A percentile compares a stretch with the other conserved stretches of the same genome.
Conservation (phyloP, 106 monocot species). For the Dioscorea alata region DNA sequence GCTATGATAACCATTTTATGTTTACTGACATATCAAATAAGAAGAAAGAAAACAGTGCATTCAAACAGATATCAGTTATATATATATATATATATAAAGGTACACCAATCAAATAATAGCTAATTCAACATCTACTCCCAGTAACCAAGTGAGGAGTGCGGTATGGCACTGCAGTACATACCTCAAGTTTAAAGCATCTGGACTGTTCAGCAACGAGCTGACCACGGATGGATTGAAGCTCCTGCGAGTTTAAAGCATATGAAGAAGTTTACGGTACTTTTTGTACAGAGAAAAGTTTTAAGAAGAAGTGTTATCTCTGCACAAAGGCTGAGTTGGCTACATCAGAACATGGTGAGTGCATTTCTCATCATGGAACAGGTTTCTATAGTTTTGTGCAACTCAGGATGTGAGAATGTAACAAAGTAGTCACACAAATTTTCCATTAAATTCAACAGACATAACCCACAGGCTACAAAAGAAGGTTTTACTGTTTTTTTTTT, state of each 20-base stretch:
- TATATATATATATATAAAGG: too few relatives aligned
- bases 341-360: background rate
- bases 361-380: background rate
- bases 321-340: too few relatives aligned
- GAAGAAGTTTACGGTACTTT: background rate
- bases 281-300: background rate
- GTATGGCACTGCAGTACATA: conserved; percentile 9
- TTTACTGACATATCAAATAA: background rate
- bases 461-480: too few relatives aligned
- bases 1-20: background rate
- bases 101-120: background rate
- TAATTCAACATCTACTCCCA: background rate
- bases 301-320: background rate
- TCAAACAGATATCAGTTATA: too few relatives aligned
- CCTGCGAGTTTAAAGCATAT: conserved; percentile 34
- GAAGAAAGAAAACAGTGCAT: background rate
- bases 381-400: background rate
- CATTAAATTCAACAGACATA: too few relatives aligned
- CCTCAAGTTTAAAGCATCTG: conserved; percentile 91
- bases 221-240: conserved; percentile 72
- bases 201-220: conserved; percentile 88
- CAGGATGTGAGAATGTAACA: background rate
- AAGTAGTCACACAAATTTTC: background rate
- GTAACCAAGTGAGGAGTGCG: background rate
- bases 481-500: too few relatives aligned